Evolutionary conservation across 2,329 filamentous ascomycete genomes (phyloP).

Genomic region (Colletotrichum truncatum): DNA sequence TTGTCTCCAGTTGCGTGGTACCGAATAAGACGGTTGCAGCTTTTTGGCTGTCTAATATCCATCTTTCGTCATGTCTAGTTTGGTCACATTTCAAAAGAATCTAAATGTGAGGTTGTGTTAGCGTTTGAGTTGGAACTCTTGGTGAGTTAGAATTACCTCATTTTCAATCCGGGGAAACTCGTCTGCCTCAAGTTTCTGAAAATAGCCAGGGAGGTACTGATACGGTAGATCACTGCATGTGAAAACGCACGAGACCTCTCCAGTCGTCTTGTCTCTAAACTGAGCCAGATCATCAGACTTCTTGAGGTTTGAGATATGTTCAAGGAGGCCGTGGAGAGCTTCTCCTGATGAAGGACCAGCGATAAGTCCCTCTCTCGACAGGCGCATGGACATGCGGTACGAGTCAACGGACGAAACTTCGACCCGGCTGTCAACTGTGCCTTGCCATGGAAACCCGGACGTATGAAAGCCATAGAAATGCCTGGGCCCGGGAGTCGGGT

Average conservation of each 20-base stretch:
- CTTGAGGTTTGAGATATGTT: background rate
- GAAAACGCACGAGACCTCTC: constrained; percentile 17
- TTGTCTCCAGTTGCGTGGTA: background rate
- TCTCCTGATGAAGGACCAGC: constrained; percentile 18
- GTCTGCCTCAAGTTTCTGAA: background rate
- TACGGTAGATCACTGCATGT: constrained; percentile 25
- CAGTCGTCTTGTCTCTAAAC: background rate
- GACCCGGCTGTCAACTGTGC: background rate
- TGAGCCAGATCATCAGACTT: background rate
- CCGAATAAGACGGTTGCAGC: constrained; percentile 30
- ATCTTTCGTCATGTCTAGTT: constrained; percentile 38
- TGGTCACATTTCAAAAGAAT: constrained; percentile 36
- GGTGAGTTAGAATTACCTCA: background rate
- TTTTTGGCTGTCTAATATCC: constrained; percentile 33
- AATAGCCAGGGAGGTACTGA: constrained; percentile 8
- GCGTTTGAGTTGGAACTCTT: fast-evolving
- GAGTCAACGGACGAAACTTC: constrained; percentile 11
- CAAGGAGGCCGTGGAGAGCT: constrained; percentile 6
- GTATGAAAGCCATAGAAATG: constrained; percentile 8
- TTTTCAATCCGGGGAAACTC: constrained; percentile 18
- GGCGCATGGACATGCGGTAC: constrained; percentile 22
- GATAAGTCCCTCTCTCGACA: constrained; percentile 22
- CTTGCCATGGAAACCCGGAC: constrained; percentile 17
- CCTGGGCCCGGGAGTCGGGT: constrained; percentile 13
- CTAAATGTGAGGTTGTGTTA: constrained; percentile 5